phyloP scores from a whole-genome alignment of 2,329 filamentous ascomycete species.

The Arthrocladium fulminans region DNA sequence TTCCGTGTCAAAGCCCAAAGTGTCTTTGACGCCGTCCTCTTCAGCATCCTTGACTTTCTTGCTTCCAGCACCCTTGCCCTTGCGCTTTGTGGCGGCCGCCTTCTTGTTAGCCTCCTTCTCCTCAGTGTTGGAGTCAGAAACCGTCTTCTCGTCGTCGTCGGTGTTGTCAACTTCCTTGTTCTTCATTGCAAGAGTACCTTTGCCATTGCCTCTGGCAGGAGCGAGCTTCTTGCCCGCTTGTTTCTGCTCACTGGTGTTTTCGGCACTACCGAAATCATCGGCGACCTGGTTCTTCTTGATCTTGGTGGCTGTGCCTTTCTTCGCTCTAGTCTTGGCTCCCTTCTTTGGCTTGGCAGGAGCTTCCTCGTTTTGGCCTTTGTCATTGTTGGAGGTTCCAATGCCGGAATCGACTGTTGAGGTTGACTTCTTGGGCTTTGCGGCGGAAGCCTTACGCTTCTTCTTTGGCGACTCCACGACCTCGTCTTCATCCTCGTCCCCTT shows the following conservation, averaged over 20 bases:
- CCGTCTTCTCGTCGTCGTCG: background rate
- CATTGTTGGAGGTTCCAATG: background rate
- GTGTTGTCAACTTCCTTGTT: background rate
- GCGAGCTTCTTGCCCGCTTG: background rate
- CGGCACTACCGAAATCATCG: background rate
- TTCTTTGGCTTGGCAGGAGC: background rate
- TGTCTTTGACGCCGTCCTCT: conserved; percentile 7
- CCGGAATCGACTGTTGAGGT: background rate
- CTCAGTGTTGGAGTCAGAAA: background rate
- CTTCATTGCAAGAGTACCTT: background rate
- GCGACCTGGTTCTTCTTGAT: background rate
- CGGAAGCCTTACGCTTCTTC: conserved; percentile 12
- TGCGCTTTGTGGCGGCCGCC: background rate
- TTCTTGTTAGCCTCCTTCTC: background rate
- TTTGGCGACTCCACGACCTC: conserved; percentile 9
- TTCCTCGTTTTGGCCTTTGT: background rate
- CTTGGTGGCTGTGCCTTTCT: conserved; percentile 5
- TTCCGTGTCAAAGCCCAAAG: background rate
- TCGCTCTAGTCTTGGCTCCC: background rate
- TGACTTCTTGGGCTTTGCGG: background rate
- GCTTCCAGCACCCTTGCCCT: background rate
- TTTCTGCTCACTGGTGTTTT: background rate
- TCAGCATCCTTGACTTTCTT: background rate
- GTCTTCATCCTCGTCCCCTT: conserved; percentile 1
- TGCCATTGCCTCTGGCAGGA: background rate